These are phyloP conservation scores for Glycyrrhiza uralensis DNA, from an alignment of 306 rosid genomes.

Conservation along the genomic window DNA sequence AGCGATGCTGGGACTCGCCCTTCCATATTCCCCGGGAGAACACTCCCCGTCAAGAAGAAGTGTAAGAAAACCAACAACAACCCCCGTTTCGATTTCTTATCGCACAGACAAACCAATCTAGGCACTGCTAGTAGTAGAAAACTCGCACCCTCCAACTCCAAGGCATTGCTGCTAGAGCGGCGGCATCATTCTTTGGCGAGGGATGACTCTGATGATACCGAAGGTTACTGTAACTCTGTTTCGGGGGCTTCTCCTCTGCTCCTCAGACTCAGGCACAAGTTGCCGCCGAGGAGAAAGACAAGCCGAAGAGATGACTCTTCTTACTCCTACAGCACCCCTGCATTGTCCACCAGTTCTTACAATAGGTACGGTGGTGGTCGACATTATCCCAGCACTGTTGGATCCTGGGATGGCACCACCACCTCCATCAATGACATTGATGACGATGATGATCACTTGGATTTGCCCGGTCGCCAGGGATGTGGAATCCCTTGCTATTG, in stretches of 20 bases:
- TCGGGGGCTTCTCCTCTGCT: constrained; percentile 71
- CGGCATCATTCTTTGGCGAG: constrained; percentile 35
- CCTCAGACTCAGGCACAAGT: constrained; percentile 54
- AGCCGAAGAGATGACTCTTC: constrained; percentile 74
- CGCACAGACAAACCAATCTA: constrained; percentile 37
- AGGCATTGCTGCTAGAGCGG: constrained; percentile 43
- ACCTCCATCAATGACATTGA: constrained; percentile 74
- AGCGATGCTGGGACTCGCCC: constrained; percentile 56
- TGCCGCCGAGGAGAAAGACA: constrained; percentile 39
- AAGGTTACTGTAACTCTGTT: constrained; percentile 56
- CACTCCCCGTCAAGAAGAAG: constrained; percentile 39
- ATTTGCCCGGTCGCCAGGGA: constrained; percentile 76
- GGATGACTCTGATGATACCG: constrained; percentile 73
- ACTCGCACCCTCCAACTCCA: constrained; percentile 26
- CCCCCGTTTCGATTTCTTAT: constrained; percentile 44
- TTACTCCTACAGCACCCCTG: constrained; percentile 88
- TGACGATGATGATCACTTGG: constrained; percentile 72
- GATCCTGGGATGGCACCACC: constrained; percentile 89
- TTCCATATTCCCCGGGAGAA: constrained; percentile 40
- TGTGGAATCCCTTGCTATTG: constrained; percentile 98
- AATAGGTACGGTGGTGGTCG: constrained; percentile 43
- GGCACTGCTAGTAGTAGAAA: constrained; percentile 40
- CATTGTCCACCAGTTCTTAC: constrained; percentile 86
- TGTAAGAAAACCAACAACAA: constrained; percentile 43
- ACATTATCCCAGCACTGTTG: constrained; percentile 75